Conservation (phyloP, 768 basidiomycete genomes). For the Macrocybe gigantea region DNA sequence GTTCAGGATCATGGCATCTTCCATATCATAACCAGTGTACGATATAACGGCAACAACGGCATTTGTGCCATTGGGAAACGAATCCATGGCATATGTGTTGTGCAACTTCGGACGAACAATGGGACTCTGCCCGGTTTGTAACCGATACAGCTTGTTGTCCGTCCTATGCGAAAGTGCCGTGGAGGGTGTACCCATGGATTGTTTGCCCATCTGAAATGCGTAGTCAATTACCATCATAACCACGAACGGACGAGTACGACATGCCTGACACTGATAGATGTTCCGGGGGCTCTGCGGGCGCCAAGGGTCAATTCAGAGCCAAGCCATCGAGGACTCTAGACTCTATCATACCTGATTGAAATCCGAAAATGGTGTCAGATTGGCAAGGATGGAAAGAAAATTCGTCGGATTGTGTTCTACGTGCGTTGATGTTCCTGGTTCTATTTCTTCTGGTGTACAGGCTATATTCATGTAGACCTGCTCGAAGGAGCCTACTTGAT, state of each 20-base stretch:
- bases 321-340: conserved; percentile 14
- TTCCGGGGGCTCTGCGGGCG: conserved; percentile 71
- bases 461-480: conserved; percentile 99
- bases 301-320: conserved; percentile 3
- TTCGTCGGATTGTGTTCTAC: conserved; percentile 94
- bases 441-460: conserved; percentile 81
- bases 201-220: conserved; percentile 88
- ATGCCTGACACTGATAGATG: conserved; percentile 89
- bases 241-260: conserved; percentile 3
- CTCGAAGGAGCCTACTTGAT: conserved; percentile 94
- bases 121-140: conserved; percentile 93
- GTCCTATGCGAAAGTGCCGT: conserved; percentile 89
- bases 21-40: conserved; percentile 99
- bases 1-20: conserved; percentile 99
- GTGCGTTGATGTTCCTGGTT: conserved; percentile 73
- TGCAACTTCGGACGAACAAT: conserved; percentile 89
- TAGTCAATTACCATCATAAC: not conserved
- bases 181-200: conserved; percentile 98
- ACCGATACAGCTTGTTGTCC: conserved; percentile 96
- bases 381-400: conserved; percentile 94
- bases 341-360: conserved; percentile 81
- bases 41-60: conserved; percentile 99
- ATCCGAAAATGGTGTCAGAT: conserved; percentile 97
- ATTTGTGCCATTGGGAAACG: conserved; percentile 97
- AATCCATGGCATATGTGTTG: conserved; percentile 95